phyloP scores from a whole-genome alignment of 1,284 basidiomycete genomes.

The Cryptococcus sp. region DNA sequence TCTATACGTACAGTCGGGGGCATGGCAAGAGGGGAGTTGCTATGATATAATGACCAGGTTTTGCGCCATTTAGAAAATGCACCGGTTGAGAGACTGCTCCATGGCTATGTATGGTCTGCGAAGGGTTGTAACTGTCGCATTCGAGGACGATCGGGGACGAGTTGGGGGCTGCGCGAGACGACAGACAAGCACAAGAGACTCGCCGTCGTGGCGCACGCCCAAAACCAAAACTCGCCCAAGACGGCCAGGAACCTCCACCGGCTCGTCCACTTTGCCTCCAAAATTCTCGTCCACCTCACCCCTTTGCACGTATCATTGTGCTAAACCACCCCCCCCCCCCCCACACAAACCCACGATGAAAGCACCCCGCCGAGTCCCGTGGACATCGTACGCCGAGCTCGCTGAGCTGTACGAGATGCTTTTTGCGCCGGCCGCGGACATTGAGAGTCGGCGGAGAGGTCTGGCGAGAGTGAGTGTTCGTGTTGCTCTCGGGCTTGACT shows the following conservation, averaged over 20 bases:
- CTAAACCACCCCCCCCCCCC: not conserved
- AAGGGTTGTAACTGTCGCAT: too few species aligned
- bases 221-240: too few species aligned
- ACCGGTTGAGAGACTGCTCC: too few species aligned
- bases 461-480: constrained; percentile 63
- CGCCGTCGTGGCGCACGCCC: too few species aligned
- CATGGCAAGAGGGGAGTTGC: too few species aligned
- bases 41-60: too few species aligned
- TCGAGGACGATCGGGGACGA: too few species aligned
- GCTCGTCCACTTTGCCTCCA: not conserved
- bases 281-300: not conserved
- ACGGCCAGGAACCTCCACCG: not conserved
- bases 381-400: constrained; percentile 70
- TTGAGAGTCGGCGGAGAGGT: constrained; percentile 59
- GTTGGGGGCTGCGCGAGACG: too few species aligned
- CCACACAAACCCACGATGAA: constrained; percentile 56
- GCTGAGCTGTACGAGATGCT: constrained; percentile 78
- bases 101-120: too few species aligned
- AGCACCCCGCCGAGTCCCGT: constrained; percentile 77
- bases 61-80: too few species aligned
- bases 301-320: not conserved
- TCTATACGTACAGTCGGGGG: too few species aligned
- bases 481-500: not conserved
- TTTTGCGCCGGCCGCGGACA: constrained; percentile 64
- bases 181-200: too few species aligned